Evolutionary conservation across 306 rosid species (phyloP).

Genomic region (Rosa multiflora): DNA sequence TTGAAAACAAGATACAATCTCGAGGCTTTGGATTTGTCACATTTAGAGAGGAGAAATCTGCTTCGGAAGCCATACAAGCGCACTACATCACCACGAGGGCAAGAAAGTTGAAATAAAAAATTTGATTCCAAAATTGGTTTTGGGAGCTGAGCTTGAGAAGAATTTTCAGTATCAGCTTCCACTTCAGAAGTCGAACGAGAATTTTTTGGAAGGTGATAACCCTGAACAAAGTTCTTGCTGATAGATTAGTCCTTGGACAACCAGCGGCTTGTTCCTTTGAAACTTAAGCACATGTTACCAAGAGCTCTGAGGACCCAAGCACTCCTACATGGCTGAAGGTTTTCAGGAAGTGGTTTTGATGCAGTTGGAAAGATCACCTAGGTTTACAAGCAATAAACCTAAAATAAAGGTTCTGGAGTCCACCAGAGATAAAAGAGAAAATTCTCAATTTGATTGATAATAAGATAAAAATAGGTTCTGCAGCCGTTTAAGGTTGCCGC

Average conservation of each 20-base stretch:
- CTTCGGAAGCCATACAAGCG: constrained; percentile 28
- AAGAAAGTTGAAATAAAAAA: constrained; percentile 42
- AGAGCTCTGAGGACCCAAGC: constrained; percentile 8
- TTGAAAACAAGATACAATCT: constrained; percentile 25
- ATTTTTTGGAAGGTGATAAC: constrained; percentile 14
- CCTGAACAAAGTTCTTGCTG: constrained; percentile 25
- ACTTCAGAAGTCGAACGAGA: constrained; percentile 7
- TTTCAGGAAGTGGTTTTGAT: constrained; percentile 36
- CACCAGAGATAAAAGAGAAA: too few relatives aligned
- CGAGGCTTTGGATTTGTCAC: constrained; percentile 46
- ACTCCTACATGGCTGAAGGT: constrained; percentile 34
- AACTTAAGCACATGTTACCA: constrained; percentile 3
- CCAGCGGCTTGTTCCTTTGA: constrained; percentile 10
- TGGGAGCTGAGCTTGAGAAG: constrained; percentile 11
- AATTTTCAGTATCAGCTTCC: constrained; percentile 7
- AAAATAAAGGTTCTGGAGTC: too few relatives aligned
- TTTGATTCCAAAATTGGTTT: constrained; percentile 20
- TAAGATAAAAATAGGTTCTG: too few relatives aligned
- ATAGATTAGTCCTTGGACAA: constrained; percentile 9
- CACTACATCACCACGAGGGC: constrained; percentile 29
- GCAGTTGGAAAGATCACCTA: too few relatives aligned
- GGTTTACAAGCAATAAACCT: too few relatives aligned
- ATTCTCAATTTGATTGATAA: too few relatives aligned
- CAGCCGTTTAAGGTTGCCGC: too few relatives aligned
- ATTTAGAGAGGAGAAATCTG: constrained; percentile 39